Conservation (phyloP, 306 rosid species). For the Dalbergia oliveri region DNA sequence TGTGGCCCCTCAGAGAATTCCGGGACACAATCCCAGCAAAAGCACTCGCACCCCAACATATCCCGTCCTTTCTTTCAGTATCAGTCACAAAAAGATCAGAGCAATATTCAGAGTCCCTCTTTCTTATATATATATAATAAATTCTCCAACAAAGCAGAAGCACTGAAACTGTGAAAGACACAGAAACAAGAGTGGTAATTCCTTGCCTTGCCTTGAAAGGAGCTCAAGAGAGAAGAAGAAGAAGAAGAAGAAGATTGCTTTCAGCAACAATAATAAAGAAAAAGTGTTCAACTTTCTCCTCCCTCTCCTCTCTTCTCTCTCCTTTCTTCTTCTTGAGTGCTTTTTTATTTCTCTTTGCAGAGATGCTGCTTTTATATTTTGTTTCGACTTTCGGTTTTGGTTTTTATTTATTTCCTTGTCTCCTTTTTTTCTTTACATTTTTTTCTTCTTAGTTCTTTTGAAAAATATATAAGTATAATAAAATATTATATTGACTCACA, state of each 20-base stretch:
- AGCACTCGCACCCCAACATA: conserved; percentile 73
- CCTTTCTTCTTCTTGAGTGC: not conserved
- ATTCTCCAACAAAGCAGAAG: not conserved
- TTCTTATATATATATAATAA: not conserved
- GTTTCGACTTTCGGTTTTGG: not conserved
- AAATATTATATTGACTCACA: too few relatives aligned
- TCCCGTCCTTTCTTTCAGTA: not conserved
- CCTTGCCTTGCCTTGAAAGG: conserved; percentile 22
- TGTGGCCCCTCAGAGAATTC: conserved; percentile 47
- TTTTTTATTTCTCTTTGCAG: not conserved
- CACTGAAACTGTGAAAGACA: not conserved
- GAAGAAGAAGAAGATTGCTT: conserved; percentile 27
- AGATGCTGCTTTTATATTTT: not conserved
- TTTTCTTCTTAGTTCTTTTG: too few relatives aligned
- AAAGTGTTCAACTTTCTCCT: conserved; percentile 36
- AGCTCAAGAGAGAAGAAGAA: conserved; percentile 12
- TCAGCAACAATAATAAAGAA: not conserved
- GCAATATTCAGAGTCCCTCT: conserved; percentile 1
- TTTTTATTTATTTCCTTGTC: not conserved
- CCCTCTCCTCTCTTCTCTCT: not conserved
- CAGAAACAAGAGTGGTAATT: not conserved
- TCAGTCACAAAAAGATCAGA: not conserved
- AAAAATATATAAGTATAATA: too few relatives aligned
- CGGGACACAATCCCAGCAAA: conserved; percentile 63
- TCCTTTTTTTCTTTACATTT: not conserved